These are phyloP conservation scores for Xerocomus nothofagi DNA, from an alignment of 1,284 basidiomycete species.

Conservation along the genomic window DNA sequence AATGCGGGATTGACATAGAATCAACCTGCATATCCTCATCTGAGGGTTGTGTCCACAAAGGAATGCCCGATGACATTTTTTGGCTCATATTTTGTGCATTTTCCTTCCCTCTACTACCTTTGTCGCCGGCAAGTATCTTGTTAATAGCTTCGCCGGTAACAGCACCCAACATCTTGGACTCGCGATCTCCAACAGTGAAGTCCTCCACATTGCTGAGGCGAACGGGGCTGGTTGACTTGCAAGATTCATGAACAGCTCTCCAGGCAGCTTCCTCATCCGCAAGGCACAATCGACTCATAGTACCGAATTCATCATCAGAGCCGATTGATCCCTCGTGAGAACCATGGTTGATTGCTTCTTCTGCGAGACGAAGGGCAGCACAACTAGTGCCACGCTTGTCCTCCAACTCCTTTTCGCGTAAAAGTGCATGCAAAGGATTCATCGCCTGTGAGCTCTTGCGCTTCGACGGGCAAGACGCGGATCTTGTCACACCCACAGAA, in stretches of 20 bases:
- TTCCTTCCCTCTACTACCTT: conserved; percentile 28
- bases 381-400: conserved; percentile 45
- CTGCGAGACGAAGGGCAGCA: conserved; percentile 46
- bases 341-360: conserved; percentile 37
- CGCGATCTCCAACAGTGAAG: conserved; percentile 34
- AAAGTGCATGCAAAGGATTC: conserved; percentile 54
- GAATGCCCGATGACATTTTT: conserved; percentile 36
- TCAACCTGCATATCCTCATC: conserved; percentile 32
- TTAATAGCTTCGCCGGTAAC: conserved; percentile 36
- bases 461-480: background rate
- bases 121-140: conserved; percentile 43
- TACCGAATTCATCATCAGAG: conserved; percentile 40
- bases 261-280: conserved; percentile 42
- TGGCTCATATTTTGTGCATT: conserved; percentile 2
- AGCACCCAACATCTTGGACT: conserved; percentile 34
- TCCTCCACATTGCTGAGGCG: conserved; percentile 28
- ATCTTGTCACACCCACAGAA: background rate
- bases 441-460: conserved; percentile 30
- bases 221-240: conserved; percentile 26
- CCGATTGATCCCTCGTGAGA: conserved; percentile 35
- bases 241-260: conserved; percentile 34
- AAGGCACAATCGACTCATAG: conserved; percentile 28
- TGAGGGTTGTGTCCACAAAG: conserved; percentile 38
- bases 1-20: background rate
- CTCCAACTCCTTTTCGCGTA: conserved; percentile 51